A percentile compares a stretch with the other conserved stretches of the same genome.
These are phyloP conservation scores for Penicillium nordicum DNA, from an alignment of 2,329 filamentous ascomycete species.

Conservation along the genomic window DNA sequence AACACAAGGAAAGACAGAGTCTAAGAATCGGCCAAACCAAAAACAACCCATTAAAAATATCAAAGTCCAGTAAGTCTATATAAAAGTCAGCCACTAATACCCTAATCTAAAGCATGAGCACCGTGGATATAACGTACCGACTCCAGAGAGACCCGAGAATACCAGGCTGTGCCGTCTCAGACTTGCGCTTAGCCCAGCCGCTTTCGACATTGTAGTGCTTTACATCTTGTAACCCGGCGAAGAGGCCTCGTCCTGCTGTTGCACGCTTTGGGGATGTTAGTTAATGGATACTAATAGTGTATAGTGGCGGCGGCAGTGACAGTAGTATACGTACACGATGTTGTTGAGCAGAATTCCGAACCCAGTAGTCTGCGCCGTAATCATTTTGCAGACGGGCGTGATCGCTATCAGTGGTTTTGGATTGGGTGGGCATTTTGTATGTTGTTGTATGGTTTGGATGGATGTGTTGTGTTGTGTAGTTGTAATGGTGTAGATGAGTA, in stretches of 20 bases:
- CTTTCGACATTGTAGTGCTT: slow-evolving; percentile 40
- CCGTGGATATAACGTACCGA: slow-evolving; percentile 19
- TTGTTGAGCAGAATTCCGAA: slow-evolving; percentile 21
- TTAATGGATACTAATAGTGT: not conserved
- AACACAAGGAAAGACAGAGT: not conserved
- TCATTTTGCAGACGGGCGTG: slow-evolving; percentile 32
- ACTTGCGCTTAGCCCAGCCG: slow-evolving; percentile 35
- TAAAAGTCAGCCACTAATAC: not conserved
- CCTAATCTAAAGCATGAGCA: not conserved
- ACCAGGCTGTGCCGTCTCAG: slow-evolving; percentile 12
- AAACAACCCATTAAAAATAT: not conserved
- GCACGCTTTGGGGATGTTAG: slow-evolving; percentile 23
- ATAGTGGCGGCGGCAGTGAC: not conserved
- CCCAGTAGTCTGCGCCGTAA: slow-evolving; percentile 38
- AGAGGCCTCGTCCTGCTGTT: slow-evolving; percentile 37
- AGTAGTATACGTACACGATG: slow-evolving; percentile 21
- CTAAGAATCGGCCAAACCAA: not conserved
- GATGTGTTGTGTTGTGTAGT: not conserved
- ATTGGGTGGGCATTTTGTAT: slow-evolving; percentile 5
- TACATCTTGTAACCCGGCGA: slow-evolving; percentile 38
- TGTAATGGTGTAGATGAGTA: not conserved
- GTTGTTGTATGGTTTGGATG: not conserved
- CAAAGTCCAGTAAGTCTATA: slow-evolving; percentile 12
- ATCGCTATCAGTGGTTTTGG: slow-evolving; percentile 2
- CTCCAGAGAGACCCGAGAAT: slow-evolving; percentile 19